Base-by-base conservation (phyloP, 2,329 filamentous ascomycete genomes). In the Penicillium brasilianum region DNA sequence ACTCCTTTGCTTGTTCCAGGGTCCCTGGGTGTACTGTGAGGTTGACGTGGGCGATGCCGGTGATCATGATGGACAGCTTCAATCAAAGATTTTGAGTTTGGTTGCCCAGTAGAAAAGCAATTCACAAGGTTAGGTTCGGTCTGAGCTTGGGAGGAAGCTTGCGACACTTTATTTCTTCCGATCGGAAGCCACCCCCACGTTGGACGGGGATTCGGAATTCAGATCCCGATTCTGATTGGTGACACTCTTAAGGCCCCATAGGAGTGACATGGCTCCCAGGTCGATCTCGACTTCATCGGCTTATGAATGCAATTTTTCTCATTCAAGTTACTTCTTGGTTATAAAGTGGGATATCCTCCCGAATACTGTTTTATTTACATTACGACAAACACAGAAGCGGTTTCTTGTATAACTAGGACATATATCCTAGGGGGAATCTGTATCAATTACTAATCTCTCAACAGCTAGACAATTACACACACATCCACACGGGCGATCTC, bases 21-120 rank as follows among this genome's bases (percentile, higher is more conserved):
- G 84, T 85, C 58, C 79, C 82, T 0, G 71, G 69, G 0, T 85
- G 85, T 10, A 88, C 83, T n/a, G 83, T 80, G 50, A 88, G 76
- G 69, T 88, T 88, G 62, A 88, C 77, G 74, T 87, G 84, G 2
- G 83, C 82, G 55, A 87, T 76, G 37, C 83, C 82, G 39, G 80
- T 77, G 68, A 87, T 86, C 80, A 84, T 81, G 41, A 25, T 66
- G 44, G 30, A 58, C 34, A 11, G 11, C 14, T 48, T 25, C 44
- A 30, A 48, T 3, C 7, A 48, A 48, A 48, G 9, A 14, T 18
- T 48, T n/a, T n/a, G 22, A n/a, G 25, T 30, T 30, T 2, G 30
- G 4, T 48, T n/a, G 16, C 2, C 3, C 14, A n/a, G 44, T 20
- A 9, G 13, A 30, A 18, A n/a, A 20, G 7, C 4, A 25, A 30